These are phyloP conservation scores for Pestalotiopsis fici DNA, from an alignment of 2,329 filamentous ascomycete species.

Conservation along the genomic window DNA sequence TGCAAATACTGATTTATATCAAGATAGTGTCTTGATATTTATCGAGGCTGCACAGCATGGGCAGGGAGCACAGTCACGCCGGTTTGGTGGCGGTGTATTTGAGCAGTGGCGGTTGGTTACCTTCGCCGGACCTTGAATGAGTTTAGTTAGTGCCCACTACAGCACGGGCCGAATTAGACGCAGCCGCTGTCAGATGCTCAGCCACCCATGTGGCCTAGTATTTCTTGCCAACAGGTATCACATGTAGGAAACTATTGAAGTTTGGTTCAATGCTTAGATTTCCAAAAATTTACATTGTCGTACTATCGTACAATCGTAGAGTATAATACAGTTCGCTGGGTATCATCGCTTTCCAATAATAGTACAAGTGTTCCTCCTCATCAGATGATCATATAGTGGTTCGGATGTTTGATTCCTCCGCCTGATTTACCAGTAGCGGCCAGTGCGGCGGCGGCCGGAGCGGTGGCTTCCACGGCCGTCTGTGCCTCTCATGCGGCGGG, in stretches of 20 bases:
- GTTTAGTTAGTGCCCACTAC: background rate
- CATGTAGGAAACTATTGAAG: background rate
- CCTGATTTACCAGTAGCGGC: constrained; percentile 2
- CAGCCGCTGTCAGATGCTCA: too few species aligned
- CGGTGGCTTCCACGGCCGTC: constrained; percentile 63
- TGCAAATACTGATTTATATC: background rate
- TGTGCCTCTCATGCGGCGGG: constrained; percentile 72
- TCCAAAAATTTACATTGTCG: background rate
- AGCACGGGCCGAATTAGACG: background rate
- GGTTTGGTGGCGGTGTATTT: background rate
- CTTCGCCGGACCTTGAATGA: background rate
- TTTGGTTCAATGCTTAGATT: background rate
- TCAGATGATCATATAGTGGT: too few species aligned
- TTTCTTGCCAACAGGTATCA: background rate
- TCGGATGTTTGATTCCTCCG: background rate
- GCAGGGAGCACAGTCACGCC: background rate
- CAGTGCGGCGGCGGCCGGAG: constrained; percentile 9
- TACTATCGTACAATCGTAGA: background rate
- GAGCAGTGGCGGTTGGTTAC: background rate
- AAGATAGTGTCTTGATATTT: background rate
- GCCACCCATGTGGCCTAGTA: background rate
- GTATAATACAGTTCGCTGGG: background rate
- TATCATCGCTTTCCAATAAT: background rate
- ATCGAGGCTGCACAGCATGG: background rate
- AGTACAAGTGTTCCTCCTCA: background rate